These are phyloP conservation scores for Triticum urartu DNA, from an alignment of 176 grass and related monocot genomes.

Conservation along the genomic window DNA sequence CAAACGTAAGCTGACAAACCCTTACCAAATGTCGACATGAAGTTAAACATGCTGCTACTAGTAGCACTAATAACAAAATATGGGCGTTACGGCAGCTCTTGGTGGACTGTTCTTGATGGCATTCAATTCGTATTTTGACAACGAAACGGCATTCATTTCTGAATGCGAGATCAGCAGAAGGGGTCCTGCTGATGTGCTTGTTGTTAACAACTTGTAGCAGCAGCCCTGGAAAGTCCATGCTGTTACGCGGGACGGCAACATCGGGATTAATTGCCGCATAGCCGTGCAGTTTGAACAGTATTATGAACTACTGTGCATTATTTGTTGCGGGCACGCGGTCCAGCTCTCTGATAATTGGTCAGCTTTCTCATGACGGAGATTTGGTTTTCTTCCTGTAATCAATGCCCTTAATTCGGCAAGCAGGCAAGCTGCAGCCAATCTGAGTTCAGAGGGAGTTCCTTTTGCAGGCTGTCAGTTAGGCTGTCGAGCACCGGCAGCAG, in stretches of 20 bases:
- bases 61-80: too few species aligned
- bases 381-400: neutral
- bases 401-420: slow-evolving; percentile 10
- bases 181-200: neutral
- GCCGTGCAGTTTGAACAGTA: slow-evolving; percentile 28
- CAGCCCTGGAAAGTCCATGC: neutral
- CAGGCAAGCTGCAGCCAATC: neutral
- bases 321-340: neutral
- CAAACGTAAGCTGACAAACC: neutral
- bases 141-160: neutral
- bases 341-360: slow-evolving; percentile 21
- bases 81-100: neutral
- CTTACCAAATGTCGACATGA: slow-evolving; percentile 10
- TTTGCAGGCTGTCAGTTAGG: neutral
- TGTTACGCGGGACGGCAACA: neutral
- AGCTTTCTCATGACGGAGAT: neutral
- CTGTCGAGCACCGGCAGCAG: neutral
- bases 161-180: neutral
- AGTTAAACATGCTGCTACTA: neutral
- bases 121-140: neutral
- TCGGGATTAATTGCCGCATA: slow-evolving; percentile 7
- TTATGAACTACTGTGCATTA: neutral
- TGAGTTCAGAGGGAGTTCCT: neutral
- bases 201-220: neutral
- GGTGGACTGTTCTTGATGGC: neutral